phyloP scores from a whole-genome alignment of 1,284 basidiomycete species.

The Neolentinus lepideus region DNA sequence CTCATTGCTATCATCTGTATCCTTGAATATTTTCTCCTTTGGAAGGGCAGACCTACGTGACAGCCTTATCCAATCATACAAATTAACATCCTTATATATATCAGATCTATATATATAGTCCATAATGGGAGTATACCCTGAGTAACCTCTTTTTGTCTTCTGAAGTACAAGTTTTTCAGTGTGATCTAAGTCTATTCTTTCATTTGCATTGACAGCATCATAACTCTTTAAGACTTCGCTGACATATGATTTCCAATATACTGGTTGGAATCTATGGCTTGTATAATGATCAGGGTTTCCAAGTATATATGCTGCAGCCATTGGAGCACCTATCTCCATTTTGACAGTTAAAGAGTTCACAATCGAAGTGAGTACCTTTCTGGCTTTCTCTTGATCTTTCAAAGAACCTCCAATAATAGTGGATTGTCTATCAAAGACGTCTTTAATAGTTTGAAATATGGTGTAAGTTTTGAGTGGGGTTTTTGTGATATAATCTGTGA shows the following conservation, averaged over 20 bases:
- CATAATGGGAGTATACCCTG: background rate
- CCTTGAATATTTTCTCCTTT: background rate
- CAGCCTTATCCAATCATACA: constrained; percentile 10
- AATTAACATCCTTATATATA: background rate
- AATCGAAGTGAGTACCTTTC: no score
- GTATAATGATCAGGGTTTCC: constrained; percentile 11
- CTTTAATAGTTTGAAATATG: constrained; percentile 23
- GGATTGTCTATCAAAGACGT: constrained; percentile 17
- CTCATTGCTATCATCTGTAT: background rate
- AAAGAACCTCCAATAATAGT: constrained; percentile 11
- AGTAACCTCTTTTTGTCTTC: background rate
- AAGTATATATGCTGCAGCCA: constrained; percentile 8
- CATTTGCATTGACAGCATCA: background rate
- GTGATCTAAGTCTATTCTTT: background rate
- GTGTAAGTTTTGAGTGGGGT: constrained; percentile 23
- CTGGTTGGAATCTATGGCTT: background rate
- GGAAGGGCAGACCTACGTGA: background rate
- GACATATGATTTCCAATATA: background rate
- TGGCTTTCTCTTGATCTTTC: constrained; percentile 13
- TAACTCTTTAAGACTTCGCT: background rate
- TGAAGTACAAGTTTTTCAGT: background rate
- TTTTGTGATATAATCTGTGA: constrained; percentile 34
- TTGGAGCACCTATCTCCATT: no score
- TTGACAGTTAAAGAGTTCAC: no score
- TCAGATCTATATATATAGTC: constrained; percentile 7